Percentiles rank a stretch among this genome's conserved stretches.
Conservation (phyloP, 306 rosid species). For the Senna tora region DNA sequence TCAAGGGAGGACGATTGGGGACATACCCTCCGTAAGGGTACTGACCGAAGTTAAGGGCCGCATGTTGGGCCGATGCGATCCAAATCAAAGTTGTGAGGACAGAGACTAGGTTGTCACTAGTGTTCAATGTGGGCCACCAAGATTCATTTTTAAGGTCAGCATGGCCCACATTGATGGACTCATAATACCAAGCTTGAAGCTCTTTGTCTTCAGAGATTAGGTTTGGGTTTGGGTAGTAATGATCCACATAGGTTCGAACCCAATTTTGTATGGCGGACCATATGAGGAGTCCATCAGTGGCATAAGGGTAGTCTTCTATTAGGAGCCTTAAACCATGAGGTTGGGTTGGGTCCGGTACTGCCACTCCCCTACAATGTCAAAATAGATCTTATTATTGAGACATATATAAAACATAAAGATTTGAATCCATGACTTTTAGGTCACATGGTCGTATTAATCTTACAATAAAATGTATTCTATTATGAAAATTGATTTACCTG, state of each 20-base stretch:
- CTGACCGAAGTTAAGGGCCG: slow-evolving; percentile 96
- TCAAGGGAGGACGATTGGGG: slow-evolving; percentile 89
- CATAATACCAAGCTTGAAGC: slow-evolving; percentile 86
- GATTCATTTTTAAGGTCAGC: slow-evolving; percentile 64
- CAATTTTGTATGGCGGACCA: slow-evolving; percentile 89
- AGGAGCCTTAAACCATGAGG: slow-evolving; percentile 83
- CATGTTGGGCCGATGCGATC: slow-evolving; percentile 95
- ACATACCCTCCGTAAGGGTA: slow-evolving; percentile 95
- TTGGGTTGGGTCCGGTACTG: slow-evolving; percentile 79
- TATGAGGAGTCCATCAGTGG: slow-evolving; percentile 77
- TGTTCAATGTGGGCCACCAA: slow-evolving; percentile 87
- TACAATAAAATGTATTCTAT: too few relatives aligned
- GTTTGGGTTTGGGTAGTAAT: slow-evolving; percentile 71
- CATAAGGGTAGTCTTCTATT: slow-evolving; percentile 88
- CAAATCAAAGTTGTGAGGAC: slow-evolving; percentile 80
- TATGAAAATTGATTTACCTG: slow-evolving; percentile 41
- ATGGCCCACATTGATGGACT: slow-evolving; percentile 92
- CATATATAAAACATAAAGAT: too few relatives aligned
- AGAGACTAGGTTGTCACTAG: slow-evolving; percentile 60
- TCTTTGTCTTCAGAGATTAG: slow-evolving; percentile 62
- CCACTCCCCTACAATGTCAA: slow-evolving; percentile 66
- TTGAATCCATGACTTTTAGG: too few relatives aligned
- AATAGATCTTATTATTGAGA: too few relatives aligned
- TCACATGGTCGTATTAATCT: too few relatives aligned
- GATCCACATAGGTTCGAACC: slow-evolving; percentile 74